These are phyloP conservation scores for Coemansia sp. DNA, from an alignment of 192 early-diverging fungal genomes.

Conservation along the genomic window DNA sequence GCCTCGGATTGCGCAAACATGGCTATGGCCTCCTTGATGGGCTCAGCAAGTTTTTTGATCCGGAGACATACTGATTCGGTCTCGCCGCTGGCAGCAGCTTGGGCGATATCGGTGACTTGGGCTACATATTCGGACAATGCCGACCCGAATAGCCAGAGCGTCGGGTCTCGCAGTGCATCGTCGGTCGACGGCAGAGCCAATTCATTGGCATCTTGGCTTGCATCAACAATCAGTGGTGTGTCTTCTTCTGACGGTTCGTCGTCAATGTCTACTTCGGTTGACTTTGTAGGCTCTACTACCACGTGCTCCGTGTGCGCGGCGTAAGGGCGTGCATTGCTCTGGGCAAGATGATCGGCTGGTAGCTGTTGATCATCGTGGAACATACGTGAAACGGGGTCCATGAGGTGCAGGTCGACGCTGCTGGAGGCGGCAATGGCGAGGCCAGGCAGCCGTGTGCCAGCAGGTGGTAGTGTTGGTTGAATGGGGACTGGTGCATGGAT, in stretches of 20 bases:
- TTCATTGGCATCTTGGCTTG: neutral
- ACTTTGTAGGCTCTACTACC: too few relatives aligned
- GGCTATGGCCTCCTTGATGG: slow-evolving; percentile 27
- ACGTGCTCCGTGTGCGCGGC: too few relatives aligned
- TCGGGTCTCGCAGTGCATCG: slow-evolving; percentile 36
- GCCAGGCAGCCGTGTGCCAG: too few relatives aligned
- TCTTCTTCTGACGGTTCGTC: neutral
- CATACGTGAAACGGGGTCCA: slow-evolving; percentile 34
- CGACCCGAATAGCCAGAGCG: slow-evolving; percentile 56
- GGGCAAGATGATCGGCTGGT: neutral
- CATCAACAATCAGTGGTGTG: neutral
- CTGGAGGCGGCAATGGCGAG: too few relatives aligned
- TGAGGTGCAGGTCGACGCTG: slow-evolving; percentile 3
- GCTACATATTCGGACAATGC: slow-evolving; percentile 35
- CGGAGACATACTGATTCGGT: too few relatives aligned
- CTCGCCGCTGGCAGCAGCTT: slow-evolving; percentile 18
- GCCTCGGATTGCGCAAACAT: slow-evolving; percentile 53
- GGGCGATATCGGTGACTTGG: neutral
- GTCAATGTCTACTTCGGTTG: neutral
- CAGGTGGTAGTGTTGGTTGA: too few relatives aligned
- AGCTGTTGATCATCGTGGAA: slow-evolving; percentile 28
- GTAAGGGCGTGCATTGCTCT: too few relatives aligned
- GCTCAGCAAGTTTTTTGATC: slow-evolving; percentile 7
- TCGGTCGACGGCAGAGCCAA: neutral
- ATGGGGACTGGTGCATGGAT: too few relatives aligned